Base-by-base conservation (phyloP, 306 rosid genomes). In the Rosa persica region DNA sequence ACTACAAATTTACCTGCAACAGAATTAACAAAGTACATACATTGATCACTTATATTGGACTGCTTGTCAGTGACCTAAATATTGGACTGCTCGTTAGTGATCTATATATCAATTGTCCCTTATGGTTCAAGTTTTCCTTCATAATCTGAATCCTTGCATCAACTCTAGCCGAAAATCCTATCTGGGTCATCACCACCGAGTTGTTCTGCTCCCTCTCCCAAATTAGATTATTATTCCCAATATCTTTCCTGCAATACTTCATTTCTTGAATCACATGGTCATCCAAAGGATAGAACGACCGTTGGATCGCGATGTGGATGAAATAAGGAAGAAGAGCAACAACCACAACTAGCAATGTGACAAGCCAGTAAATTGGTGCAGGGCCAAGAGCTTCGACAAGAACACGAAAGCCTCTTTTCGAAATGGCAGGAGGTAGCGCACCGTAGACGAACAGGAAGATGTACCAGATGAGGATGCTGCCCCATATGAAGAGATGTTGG, bases 401-500 rank as follows among this genome's bases (percentile, higher is more conserved):
- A 10, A 83, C 67, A 12, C 38, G 55, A 30, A 69, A 80, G 8
- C 78, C 78, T n/a, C 57, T 47, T 7, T 70, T 13, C 2, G 83
- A 83, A 70, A 73, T 55, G 49, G 76, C 40, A 2, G 82, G 84
- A 27, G 84, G 75, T 10, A 84, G 67, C 3, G 55, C 61, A 51
- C 84, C 77, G 4, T 76, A 84, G 12, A 77, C 36, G 19, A 81
- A 43, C 47, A 84, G 13, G 66, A 84, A 84, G 4, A 46, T 57
- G 61, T 77, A 84, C 87, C 87, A 84, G 15, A 68, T 15, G 20
- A 61, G 2, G 23, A 84, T 80, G 75, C 85, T 81, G 1, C 87
- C 87, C 87, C 82, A 84, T 16, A 84, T 78, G 77, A 84, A 48
- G 43, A 77, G 70, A 27, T 81, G 87, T 48, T 84, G 87, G 74